Percentiles rank a stretch among this genome's conserved stretches.
Conservation (phyloP, 768 basidiomycete species). For the Pleurotus tuber-regium region DNA sequence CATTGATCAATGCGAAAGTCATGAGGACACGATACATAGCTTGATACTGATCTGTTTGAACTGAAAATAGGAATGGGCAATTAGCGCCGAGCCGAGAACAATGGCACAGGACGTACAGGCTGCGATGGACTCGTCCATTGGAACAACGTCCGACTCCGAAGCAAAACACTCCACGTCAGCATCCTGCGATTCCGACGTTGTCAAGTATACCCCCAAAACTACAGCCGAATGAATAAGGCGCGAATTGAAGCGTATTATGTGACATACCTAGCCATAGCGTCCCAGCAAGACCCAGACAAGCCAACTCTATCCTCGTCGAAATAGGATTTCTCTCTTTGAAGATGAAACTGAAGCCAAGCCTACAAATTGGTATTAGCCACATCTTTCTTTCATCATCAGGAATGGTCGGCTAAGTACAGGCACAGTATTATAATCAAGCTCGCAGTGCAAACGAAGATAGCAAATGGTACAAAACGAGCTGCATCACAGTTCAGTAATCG, state of each 20-base stretch:
- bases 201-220: constrained; percentile 76
- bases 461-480: constrained; percentile 88
- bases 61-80: constrained; percentile 32
- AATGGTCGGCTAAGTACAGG: constrained; percentile 46
- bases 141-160: constrained; percentile 44
- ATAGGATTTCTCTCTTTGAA: constrained; percentile 71
- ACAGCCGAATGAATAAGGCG: constrained; percentile 15
- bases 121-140: constrained; percentile 54
- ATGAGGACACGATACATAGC: constrained; percentile 86
- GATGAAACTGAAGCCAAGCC: constrained; percentile 63
- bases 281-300: constrained; percentile 66
- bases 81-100: constrained; percentile 12
- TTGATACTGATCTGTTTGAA: constrained; percentile 83
- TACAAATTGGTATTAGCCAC: constrained; percentile 23
- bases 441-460: constrained; percentile 74
- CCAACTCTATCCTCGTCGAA: constrained; percentile 73
- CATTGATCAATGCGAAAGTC: constrained; percentile 78
- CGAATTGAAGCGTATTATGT: constrained; percentile 2
- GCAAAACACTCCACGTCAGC: constrained; percentile 84
- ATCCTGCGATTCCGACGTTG: constrained; percentile 71
- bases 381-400: background rate
- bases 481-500: constrained; percentile 13
- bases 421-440: constrained; percentile 66
- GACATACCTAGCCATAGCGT: constrained; percentile 76
- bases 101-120: constrained; percentile 60